phyloP scores from a whole-genome alignment of 768 basidiomycete genomes.

The Lentinula detonsa region DNA sequence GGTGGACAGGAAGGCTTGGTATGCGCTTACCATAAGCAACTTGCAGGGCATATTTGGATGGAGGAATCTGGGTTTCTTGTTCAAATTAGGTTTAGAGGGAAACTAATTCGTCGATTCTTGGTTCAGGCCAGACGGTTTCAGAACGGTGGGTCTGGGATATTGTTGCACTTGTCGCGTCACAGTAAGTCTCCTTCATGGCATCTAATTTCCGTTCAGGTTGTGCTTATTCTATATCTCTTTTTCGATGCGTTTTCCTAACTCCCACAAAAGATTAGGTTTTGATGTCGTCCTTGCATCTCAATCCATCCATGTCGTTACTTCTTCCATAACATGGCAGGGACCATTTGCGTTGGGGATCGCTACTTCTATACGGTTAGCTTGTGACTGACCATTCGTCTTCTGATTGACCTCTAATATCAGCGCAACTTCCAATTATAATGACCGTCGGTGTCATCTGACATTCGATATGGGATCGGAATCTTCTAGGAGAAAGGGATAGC shows the following conservation, averaged over 20 bases:
- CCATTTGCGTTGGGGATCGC: conserved; percentile 82
- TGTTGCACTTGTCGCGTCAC: conserved; percentile 49
- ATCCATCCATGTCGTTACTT: conserved; percentile 74
- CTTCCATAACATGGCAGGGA: conserved; percentile 74
- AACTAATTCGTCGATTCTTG: not conserved
- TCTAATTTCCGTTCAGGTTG: not conserved
- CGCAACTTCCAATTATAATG: no score
- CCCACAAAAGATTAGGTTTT: conserved; percentile 58
- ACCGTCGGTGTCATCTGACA: not conserved
- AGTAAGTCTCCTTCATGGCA: conserved; percentile 22
- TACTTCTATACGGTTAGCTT: conserved; percentile 51
- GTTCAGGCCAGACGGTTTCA: conserved; percentile 67
- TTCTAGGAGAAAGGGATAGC: conserved; percentile 76
- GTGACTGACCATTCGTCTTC: conserved; percentile 36
- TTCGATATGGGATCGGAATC: conserved; percentile 61
- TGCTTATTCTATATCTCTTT: not conserved
- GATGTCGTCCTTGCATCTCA: conserved; percentile 74
- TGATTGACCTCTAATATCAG: not conserved
- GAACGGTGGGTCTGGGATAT: conserved; percentile 99
- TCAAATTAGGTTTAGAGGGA: conserved; percentile 56
- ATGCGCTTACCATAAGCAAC: conserved; percentile 38
- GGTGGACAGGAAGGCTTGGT: conserved; percentile 74
- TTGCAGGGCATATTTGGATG: conserved; percentile 46
- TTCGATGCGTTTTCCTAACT: not conserved
- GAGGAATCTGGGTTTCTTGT: conserved; percentile 58